phyloP scores from a whole-genome alignment of 2,329 filamentous ascomycete species.

The Colletotrichum nymphaeae region DNA sequence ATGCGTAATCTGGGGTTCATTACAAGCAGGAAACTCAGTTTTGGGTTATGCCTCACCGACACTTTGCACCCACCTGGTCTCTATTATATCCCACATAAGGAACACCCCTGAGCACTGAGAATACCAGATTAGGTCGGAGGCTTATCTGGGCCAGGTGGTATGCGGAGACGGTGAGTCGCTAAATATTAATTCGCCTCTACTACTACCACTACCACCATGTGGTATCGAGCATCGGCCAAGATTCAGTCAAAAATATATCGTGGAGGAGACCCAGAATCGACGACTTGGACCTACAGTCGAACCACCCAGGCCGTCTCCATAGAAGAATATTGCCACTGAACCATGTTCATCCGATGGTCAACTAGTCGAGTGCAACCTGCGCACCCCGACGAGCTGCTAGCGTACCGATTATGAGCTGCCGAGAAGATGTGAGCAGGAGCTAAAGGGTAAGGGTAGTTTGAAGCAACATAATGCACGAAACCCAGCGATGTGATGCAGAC shows the following conservation, averaged over 20 bases:
- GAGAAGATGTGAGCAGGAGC: background rate
- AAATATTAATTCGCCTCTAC: background rate
- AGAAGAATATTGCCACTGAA: background rate
- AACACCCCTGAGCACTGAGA: background rate
- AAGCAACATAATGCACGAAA: constrained; percentile 13
- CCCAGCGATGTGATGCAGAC: background rate
- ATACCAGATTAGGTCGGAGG: too few species aligned
- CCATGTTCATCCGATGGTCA: constrained; percentile 12
- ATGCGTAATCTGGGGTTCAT: background rate
- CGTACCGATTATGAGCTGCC: background rate
- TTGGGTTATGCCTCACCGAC: constrained; percentile 23
- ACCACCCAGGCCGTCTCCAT: background rate
- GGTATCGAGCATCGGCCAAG: background rate
- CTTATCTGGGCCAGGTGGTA: background rate
- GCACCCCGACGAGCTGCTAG: background rate
- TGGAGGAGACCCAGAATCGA: background rate
- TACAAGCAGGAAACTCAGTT: background rate
- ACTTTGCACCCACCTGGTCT: constrained; percentile 18
- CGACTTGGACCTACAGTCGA: background rate
- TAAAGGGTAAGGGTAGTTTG: constrained; percentile 10
- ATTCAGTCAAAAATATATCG: background rate
- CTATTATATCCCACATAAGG: constrained; percentile 2
- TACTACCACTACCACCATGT: background rate
- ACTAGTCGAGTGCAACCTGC: constrained; percentile 1
- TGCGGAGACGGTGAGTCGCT: background rate